Evolutionary conservation across 768 basidiomycete species (phyloP).

Genomic region (Podaxis pistillaris): DNA sequence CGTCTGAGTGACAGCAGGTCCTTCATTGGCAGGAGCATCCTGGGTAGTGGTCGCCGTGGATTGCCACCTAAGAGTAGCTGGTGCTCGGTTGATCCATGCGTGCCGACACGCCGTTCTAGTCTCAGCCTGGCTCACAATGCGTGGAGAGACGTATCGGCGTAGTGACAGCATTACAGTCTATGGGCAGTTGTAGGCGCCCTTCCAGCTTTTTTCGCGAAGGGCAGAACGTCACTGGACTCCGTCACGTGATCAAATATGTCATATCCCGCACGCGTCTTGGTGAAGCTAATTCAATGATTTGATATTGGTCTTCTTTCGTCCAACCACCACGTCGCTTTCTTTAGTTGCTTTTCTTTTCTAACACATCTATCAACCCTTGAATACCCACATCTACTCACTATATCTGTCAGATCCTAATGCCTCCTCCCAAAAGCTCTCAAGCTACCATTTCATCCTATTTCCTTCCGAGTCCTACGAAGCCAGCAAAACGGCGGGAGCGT

Average conservation of each 20-base stretch:
- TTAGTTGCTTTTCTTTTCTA: neutral
- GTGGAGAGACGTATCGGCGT: slow-evolving; percentile 17
- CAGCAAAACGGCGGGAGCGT: slow-evolving; percentile 27
- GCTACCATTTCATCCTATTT: slow-evolving; percentile 42
- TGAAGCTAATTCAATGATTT: neutral
- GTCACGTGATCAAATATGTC: slow-evolving; percentile 3
- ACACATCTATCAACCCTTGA: neutral
- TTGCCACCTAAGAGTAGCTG: slow-evolving; percentile 21
- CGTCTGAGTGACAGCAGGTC: slow-evolving; percentile 53
- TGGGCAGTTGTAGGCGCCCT: neutral
- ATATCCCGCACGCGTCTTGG: neutral
- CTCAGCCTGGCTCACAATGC: slow-evolving; percentile 2
- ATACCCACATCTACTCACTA: neutral
- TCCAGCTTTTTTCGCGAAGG: neutral
- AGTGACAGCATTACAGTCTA: slow-evolving; percentile 11
- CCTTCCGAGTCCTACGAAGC: slow-evolving; percentile 19
- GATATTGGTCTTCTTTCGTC: neutral
- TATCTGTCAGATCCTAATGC: slow-evolving; percentile 16
- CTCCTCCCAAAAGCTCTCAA: slow-evolving; percentile 24
- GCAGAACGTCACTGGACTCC: neutral
- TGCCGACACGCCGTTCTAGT: neutral
- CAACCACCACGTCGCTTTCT: neutral
- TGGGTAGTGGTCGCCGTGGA: slow-evolving; percentile 21
- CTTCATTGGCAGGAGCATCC: slow-evolving; percentile 28
- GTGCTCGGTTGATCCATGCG: neutral